A percentile compares a stretch with the other conserved stretches of the same genome.
phyloP scores from a whole-genome alignment of 441 rosid genomes.

The Croton setiger region DNA sequence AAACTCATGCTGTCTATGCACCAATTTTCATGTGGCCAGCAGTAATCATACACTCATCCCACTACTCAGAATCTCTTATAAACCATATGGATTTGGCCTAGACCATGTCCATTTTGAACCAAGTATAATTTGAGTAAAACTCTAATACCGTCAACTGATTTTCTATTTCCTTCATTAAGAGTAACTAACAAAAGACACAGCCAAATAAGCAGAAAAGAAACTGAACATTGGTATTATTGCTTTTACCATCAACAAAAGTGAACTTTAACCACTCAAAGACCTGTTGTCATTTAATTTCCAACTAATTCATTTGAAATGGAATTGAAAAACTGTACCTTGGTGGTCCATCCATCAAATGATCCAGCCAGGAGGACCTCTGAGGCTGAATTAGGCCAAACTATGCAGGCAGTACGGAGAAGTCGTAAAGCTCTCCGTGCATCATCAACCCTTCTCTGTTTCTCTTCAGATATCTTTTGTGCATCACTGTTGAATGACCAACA shows the following conservation, averaged over 20 bases:
- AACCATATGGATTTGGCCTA: neutral
- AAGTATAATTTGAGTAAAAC: neutral
- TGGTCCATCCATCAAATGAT: constrained; percentile 85
- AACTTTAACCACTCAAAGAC: neutral
- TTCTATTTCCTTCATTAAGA: neutral
- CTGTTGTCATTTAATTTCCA: neutral
- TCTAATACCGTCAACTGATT: neutral
- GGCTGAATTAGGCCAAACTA: constrained; percentile 82
- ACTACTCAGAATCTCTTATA: neutral
- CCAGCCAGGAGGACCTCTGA: constrained; percentile 77
- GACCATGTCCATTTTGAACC: neutral
- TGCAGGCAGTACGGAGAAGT: constrained; percentile 57
- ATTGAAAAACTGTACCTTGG: constrained; percentile 48
- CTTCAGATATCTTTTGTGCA: constrained; percentile 59
- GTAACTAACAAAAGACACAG: neutral
- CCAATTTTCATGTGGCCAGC: neutral
- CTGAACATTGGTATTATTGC: neutral
- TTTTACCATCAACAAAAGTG: neutral
- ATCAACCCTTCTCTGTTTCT: constrained; percentile 66
- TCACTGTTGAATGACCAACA: constrained; percentile 40
- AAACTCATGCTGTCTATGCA: neutral
- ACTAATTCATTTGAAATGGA: constrained; percentile 7
- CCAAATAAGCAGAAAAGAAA: neutral
- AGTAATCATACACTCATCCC: neutral
- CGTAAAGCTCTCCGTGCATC: constrained; percentile 58